phyloP scores from a whole-genome alignment of 73 alveolate species.

The Paramecium biaurelia region DNA sequence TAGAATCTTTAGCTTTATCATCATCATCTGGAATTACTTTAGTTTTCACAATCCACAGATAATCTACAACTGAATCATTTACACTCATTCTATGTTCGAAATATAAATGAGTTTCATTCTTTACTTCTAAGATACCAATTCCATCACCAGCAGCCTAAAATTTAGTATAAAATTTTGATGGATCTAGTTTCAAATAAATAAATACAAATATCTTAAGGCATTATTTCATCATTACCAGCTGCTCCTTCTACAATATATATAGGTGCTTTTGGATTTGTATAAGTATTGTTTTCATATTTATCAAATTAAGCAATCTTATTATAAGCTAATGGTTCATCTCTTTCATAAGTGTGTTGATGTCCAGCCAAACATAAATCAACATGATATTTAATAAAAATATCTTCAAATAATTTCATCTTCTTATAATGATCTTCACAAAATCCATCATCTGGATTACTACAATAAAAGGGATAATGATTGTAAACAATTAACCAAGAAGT shows the following conservation, averaged over 20 bases:
- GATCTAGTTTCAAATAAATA: background rate
- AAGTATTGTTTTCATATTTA: background rate
- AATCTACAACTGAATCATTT: background rate
- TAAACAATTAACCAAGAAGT: constrained; percentile 56
- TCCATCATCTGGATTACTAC: constrained; percentile 28
- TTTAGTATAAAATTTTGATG: background rate
- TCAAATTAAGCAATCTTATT: background rate
- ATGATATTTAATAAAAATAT: background rate
- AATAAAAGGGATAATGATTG: constrained; percentile 55
- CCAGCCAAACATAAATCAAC: constrained; percentile 56
- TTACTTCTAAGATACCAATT: background rate
- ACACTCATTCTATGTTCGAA: background rate
- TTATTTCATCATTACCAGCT: constrained; percentile 27
- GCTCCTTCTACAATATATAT: constrained; percentile 8
- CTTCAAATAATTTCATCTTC: constrained; percentile 18
- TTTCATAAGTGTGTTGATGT: constrained; percentile 53
- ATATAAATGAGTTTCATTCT: background rate
- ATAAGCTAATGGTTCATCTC: background rate
- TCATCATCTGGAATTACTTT: background rate
- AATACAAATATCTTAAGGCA: constrained; percentile 5
- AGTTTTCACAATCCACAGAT: background rate
- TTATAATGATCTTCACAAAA: background rate
- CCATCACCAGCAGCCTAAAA: constrained; percentile 9
- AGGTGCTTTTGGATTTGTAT: background rate
- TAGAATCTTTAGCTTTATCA: background rate